phyloP scores from a whole-genome alignment of 495 filamentous ascomycete genomes.

The Delitschia confertaspora region DNA sequence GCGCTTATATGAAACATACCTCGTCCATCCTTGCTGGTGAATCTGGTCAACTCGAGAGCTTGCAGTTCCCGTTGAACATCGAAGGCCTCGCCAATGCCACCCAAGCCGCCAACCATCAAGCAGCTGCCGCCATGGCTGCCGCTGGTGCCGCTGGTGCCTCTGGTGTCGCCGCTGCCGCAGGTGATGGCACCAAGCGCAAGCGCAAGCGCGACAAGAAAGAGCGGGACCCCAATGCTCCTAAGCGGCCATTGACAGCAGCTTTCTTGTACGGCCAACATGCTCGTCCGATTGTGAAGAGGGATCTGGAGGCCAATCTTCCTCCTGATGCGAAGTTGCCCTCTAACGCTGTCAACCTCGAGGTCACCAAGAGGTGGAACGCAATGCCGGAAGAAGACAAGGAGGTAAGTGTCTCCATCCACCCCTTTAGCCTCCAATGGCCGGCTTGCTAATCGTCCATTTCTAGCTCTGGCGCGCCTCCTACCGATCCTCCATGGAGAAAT shows the following conservation, averaged over 20 bases:
- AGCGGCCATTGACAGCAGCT: slow-evolving; percentile 85
- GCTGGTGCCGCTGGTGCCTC: slow-evolving; percentile 21
- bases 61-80: slow-evolving; percentile 20
- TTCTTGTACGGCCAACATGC: slow-evolving; percentile 87
- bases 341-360: slow-evolving; percentile 44
- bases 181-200: slow-evolving; percentile 33
- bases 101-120: neutral
- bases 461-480: slow-evolving; percentile 24
- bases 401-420: slow-evolving; percentile 40
- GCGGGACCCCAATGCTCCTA: slow-evolving; percentile 91
- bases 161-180: slow-evolving; percentile 28
- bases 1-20: slow-evolving; percentile 74
- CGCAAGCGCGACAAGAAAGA: slow-evolving; percentile 51
- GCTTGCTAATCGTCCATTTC: neutral
- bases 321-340: slow-evolving; percentile 67
- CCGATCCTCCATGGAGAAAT: slow-evolving; percentile 16
- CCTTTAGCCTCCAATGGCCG: slow-evolving; percentile 11
- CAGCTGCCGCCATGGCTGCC: slow-evolving; percentile 35
- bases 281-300: slow-evolving; percentile 62
- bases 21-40: slow-evolving; percentile 56
- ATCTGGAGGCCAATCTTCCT: slow-evolving; percentile 59
- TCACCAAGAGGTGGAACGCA: slow-evolving; percentile 68
- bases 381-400: slow-evolving; percentile 67
- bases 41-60: slow-evolving; percentile 22
- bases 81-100: slow-evolving; percentile 9